Evolutionary conservation across 345 rosid genomes (phyloP).

Genomic region (Eucalyptus paniculata): DNA sequence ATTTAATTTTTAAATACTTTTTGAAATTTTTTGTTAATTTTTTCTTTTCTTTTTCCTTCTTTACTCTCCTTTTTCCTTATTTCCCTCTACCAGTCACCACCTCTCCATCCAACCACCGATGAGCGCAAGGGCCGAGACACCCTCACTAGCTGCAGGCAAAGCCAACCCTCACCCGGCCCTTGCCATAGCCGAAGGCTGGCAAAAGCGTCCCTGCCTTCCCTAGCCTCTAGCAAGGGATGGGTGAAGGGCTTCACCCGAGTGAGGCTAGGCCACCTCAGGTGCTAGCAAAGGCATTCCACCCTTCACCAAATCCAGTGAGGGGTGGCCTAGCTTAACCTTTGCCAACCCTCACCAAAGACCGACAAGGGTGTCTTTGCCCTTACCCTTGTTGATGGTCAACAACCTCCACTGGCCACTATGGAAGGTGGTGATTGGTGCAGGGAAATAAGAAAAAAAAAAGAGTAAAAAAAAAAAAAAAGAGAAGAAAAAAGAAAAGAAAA

Average conservation of each 20-base stretch:
- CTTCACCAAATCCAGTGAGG: too few species aligned
- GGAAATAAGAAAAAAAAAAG: background rate
- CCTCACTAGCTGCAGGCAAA: background rate
- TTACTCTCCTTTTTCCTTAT: background rate
- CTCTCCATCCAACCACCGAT: background rate
- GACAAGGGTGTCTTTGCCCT: background rate
- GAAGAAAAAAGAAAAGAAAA: too few species aligned
- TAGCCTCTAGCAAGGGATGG: background rate
- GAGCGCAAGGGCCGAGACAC: fast-evolving
- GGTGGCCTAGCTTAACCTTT: too few species aligned
- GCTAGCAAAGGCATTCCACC: too few species aligned
- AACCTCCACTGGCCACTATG: background rate
- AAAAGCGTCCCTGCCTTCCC: too few species aligned
- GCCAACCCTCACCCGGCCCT: background rate
- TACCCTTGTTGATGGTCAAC: background rate
- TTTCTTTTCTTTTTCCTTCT: background rate
- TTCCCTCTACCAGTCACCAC: background rate
- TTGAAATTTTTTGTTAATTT: too few species aligned
- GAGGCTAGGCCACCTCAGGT: too few species aligned
- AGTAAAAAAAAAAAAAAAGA: fast-evolving
- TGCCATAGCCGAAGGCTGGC: background rate
- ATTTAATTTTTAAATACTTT: too few species aligned
- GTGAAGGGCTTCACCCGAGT: background rate
- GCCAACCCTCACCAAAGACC: background rate
- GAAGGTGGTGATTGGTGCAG: background rate